Evolutionary conservation across 2,329 filamentous ascomycete species (phyloP).

Genomic region (Fusarium sp.): DNA sequence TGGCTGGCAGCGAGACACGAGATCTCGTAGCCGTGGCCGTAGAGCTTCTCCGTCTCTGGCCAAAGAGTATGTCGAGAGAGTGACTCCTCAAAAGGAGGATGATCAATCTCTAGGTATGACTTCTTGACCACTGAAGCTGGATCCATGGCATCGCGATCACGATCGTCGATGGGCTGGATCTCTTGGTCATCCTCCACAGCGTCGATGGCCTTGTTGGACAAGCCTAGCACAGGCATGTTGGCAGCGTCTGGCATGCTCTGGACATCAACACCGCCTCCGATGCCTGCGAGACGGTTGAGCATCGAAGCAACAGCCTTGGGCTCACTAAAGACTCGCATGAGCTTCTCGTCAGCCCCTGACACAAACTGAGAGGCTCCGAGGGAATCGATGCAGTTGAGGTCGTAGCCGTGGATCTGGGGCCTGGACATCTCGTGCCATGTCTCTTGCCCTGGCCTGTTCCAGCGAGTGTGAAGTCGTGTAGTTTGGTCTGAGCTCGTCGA

Average conservation of each 20-base stretch:
- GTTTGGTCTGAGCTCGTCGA: constrained; percentile 95
- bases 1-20: constrained; percentile 84
- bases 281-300: constrained; percentile 74
- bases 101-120: constrained; percentile 72
- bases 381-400: constrained; percentile 91
- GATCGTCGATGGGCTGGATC: constrained; percentile 57
- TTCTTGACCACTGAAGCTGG: constrained; percentile 67
- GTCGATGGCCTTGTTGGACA: constrained; percentile 94
- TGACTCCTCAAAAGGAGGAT: constrained; percentile 90
- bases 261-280: constrained; percentile 55
- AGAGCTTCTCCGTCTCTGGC: constrained; percentile 96
- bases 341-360: constrained; percentile 95
- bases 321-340: constrained; percentile 94
- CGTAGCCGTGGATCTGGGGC: constrained; percentile 97
- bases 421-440: constrained; percentile 97
- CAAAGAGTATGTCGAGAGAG: constrained; percentile 91
- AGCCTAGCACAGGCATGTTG: constrained; percentile 92
- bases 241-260: constrained; percentile 82
- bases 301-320: constrained; percentile 85
- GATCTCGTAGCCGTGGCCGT: constrained; percentile 97
- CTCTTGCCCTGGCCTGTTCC: constrained; percentile 63
- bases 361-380: constrained; percentile 83
- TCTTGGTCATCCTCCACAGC: constrained; percentile 63
- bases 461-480: constrained; percentile 85
- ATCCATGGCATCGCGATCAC: constrained; percentile 66